These are phyloP conservation scores for Lyophyllum semitale DNA, from an alignment of 768 basidiomycete species.

Conservation along the genomic window DNA sequence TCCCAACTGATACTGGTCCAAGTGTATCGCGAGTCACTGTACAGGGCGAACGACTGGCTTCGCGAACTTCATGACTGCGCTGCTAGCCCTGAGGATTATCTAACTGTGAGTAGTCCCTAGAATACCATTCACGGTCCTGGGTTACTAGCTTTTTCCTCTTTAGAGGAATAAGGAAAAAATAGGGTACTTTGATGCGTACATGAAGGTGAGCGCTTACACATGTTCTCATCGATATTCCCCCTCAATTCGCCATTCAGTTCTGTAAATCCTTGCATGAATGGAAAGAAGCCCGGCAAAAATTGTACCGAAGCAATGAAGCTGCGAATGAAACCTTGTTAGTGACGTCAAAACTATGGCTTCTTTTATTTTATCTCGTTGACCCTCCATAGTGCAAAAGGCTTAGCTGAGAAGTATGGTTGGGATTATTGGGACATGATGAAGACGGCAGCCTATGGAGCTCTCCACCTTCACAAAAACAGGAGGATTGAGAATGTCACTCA, in stretches of 20 bases:
- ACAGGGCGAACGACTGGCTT: slow-evolving; percentile 7
- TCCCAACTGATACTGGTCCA: not conserved
- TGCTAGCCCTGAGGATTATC: not conserved
- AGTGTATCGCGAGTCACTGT: not conserved
- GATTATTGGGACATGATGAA: slow-evolving; percentile 39
- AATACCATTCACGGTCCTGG: not conserved
- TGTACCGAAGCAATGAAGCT: not conserved
- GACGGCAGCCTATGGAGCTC: slow-evolving; percentile 37
- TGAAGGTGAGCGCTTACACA: slow-evolving; percentile 8
- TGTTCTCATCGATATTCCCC: not conserved
- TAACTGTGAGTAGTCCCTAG: not conserved
- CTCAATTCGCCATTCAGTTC: slow-evolving; percentile 13
- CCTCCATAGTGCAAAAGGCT: slow-evolving; percentile 32
- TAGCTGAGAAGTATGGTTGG: slow-evolving; percentile 46
- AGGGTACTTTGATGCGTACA: slow-evolving; percentile 7
- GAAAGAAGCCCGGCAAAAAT: slow-evolving; percentile 5
- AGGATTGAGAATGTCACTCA: slow-evolving; percentile 38
- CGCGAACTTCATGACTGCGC: not conserved
- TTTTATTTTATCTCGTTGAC: not conserved
- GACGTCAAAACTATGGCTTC: not conserved
- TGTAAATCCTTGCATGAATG: slow-evolving; percentile 10
- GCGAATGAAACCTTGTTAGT: slow-evolving; percentile 24
- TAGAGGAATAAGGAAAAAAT: slow-evolving; percentile 9
- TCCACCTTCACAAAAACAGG: slow-evolving; percentile 37
- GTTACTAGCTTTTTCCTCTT: not conserved